Percentiles rank a stretch among this genome's conserved stretches.
Conservation (phyloP, 179 eudicot genomes). For the Camellia oleifera region DNA sequence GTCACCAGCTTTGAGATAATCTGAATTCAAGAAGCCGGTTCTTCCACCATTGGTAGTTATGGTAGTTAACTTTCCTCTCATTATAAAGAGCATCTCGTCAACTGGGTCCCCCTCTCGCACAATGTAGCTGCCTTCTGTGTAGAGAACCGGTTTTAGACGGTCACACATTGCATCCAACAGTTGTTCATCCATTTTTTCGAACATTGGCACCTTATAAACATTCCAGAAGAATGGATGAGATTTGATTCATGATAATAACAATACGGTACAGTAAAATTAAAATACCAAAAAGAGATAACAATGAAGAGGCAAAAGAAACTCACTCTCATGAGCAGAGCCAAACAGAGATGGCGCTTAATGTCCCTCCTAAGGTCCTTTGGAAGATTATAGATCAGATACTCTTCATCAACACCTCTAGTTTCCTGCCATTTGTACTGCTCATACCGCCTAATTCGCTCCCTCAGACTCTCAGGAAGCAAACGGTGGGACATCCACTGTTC, state of each 20-base stretch:
- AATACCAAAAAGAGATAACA: background rate
- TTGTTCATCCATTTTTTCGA: slow-evolving; percentile 74
- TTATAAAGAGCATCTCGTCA: slow-evolving; percentile 73
- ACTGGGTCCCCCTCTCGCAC: slow-evolving; percentile 83
- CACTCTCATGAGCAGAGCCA: slow-evolving; percentile 62
- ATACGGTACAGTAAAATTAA: background rate
- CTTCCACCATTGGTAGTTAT: slow-evolving; percentile 72
- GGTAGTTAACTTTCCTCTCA: slow-evolving; percentile 56
- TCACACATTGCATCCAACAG: slow-evolving; percentile 73
- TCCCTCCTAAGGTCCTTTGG: slow-evolving; percentile 82
- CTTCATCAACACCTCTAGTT: slow-evolving; percentile 44
- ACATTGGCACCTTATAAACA: slow-evolving; percentile 63
- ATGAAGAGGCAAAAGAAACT: slow-evolving; percentile 17
- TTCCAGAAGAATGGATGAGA: background rate
- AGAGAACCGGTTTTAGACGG: slow-evolving; percentile 62
- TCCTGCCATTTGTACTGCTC: slow-evolving; percentile 81
- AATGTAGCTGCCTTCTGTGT: slow-evolving; percentile 59
- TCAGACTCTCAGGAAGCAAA: slow-evolving; percentile 60
- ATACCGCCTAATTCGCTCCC: slow-evolving; percentile 68
- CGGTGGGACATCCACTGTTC: slow-evolving; percentile 90
- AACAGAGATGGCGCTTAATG: slow-evolving; percentile 76
- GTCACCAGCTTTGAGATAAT: slow-evolving; percentile 57
- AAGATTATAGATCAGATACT: slow-evolving; percentile 48
- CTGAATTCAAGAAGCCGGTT: slow-evolving; percentile 64
- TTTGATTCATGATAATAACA: background rate